Evolutionary conservation across 139 green algal species (phyloP).

Genomic region (Chlamydomonas urium): DNA sequence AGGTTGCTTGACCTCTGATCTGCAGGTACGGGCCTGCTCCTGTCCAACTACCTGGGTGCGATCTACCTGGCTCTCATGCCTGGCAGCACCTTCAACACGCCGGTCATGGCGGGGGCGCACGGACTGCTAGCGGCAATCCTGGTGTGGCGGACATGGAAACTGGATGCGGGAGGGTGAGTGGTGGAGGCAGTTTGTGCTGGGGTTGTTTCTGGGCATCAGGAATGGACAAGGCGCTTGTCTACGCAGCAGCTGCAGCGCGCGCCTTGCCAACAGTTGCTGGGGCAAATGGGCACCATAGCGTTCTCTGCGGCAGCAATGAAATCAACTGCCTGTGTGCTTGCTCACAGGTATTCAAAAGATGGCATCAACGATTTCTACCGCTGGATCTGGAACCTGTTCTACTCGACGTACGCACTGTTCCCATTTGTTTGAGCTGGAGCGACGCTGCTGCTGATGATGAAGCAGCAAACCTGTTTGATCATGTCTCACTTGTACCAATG

Average conservation of each 20-base stretch:
- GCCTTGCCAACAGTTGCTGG: no score
- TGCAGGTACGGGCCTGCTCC: conserved; percentile 67
- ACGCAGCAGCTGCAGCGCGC: no score
- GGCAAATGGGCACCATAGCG: no score
- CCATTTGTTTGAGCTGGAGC: conserved; percentile 73
- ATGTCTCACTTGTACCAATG: no score
- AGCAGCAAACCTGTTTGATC: no score
- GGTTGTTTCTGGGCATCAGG: no score
- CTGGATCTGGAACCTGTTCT: conserved; percentile 97
- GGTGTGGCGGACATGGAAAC: conserved; percentile 9
- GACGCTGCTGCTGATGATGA: neutral
- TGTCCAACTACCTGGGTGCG: conserved; percentile 87
- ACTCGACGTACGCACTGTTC: conserved; percentile 88
- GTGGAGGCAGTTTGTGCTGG: no score
- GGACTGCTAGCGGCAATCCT: conserved; percentile 56
- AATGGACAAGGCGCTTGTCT: no score
- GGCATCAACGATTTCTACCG: conserved; percentile 78
- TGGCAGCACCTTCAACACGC: conserved; percentile 62
- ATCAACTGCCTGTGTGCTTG: no score
- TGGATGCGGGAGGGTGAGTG: conserved; percentile 9
- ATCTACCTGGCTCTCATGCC: conserved; percentile 58
- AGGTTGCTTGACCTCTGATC: conserved; percentile 16
- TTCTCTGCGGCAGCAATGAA: no score
- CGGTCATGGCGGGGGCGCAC: conserved; percentile 83
- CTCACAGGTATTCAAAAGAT: conserved; percentile 53